Percentiles rank a stretch among this genome's conserved stretches.
Evolutionary conservation across 306 rosid species (phyloP).

Genomic region (Glycyrrhiza uralensis): DNA sequence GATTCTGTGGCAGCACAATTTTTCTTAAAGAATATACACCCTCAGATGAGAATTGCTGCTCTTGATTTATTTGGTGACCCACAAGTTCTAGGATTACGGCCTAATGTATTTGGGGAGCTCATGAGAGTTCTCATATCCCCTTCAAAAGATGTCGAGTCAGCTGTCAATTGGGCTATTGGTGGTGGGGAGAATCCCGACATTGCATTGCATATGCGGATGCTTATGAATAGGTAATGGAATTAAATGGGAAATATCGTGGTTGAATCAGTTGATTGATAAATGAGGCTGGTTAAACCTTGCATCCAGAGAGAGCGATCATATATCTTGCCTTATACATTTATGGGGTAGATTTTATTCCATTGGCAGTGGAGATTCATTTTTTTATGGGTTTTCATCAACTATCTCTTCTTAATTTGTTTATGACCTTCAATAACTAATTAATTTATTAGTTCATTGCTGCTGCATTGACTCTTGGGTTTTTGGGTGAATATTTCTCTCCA

Average conservation of each 20-base stretch:
- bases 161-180: constrained; percentile 75
- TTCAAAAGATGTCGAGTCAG: constrained; percentile 72
- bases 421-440: too few species aligned
- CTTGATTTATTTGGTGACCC: constrained; percentile 73
- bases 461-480: neutral
- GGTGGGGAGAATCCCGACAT: constrained; percentile 77
- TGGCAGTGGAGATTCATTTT: neutral
- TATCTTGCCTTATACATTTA: neutral
- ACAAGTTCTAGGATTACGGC: constrained; percentile 55
- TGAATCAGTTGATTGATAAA: constrained; percentile 9
- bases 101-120: constrained; percentile 93
- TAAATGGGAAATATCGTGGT: neutral
- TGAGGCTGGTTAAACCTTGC: constrained; percentile 6
- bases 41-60: constrained; percentile 77
- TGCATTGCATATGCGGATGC: constrained; percentile 94
- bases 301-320: too few species aligned
- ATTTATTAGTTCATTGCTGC: neutral
- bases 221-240: constrained; percentile 65
- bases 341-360: neutral
- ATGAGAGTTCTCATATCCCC: constrained; percentile 90
- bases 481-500: neutral
- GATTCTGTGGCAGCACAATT: constrained; percentile 85
- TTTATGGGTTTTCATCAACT: too few species aligned
- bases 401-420: too few species aligned
- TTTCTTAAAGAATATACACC: constrained; percentile 88